Conservation (phyloP, 2,329 filamentous ascomycete genomes). For the Hypoxylon sp. region DNA sequence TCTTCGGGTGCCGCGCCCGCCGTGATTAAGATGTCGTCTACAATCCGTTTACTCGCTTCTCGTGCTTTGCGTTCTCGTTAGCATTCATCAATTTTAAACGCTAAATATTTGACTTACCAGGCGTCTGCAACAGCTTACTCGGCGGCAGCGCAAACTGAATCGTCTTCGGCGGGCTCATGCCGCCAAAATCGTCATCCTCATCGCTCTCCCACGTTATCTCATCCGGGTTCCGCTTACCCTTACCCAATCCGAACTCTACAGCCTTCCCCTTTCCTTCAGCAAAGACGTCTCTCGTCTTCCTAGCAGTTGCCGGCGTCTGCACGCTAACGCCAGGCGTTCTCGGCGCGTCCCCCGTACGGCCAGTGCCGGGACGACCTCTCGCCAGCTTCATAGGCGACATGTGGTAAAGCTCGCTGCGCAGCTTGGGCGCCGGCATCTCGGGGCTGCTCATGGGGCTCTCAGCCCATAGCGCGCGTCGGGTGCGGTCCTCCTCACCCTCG, state of each 20-base stretch:
- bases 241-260: slow-evolving; percentile 19
- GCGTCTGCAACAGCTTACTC: slow-evolving; percentile 82
- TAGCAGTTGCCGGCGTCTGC: slow-evolving; percentile 75
- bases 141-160: slow-evolving; percentile 87
- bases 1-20: slow-evolving; percentile 74
- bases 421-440: slow-evolving; percentile 81
- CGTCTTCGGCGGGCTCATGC: slow-evolving; percentile 92
- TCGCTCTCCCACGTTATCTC: slow-evolving; percentile 82
- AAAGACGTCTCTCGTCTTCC: slow-evolving; percentile 65
- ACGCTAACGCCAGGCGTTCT: slow-evolving; percentile 88
- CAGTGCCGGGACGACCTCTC: slow-evolving; percentile 55
- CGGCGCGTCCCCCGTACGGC: slow-evolving; percentile 60
- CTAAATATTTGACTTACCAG: slow-evolving; percentile 64
- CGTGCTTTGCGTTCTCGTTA: slow-evolving; percentile 65
- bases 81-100: slow-evolving; percentile 26
- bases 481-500: slow-evolving; percentile 52
- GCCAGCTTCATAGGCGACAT: slow-evolving; percentile 74
- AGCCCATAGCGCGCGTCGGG: slow-evolving; percentile 59
- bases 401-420: slow-evolving; percentile 84
- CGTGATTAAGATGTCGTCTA: slow-evolving; percentile 82
- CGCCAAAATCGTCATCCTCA: slow-evolving; percentile 76
- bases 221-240: slow-evolving; percentile 55
- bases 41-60: slow-evolving; percentile 84
- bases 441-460: slow-evolving; percentile 78
- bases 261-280: slow-evolving; percentile 47